Base-by-base conservation (phyloP, 345 rosid genomes). In the Eucalyptus melliodora region DNA sequence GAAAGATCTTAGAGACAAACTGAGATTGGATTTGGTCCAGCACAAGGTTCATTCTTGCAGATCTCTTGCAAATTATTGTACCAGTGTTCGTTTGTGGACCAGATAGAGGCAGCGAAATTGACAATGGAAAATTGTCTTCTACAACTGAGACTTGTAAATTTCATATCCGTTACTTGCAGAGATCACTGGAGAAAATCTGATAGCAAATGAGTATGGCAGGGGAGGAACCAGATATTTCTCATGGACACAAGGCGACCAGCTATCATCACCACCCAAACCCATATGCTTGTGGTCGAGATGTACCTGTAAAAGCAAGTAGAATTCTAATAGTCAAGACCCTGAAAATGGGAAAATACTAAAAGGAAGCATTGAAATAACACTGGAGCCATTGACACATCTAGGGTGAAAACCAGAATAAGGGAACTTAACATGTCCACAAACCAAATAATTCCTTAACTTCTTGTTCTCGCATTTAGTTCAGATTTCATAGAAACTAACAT, bases 281-380 rank as follows among this genome's bases (percentile, higher is more conserved):
- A 96, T 98, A 93, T 98, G 99, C 92, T 95, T 96, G 93, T 98
- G 98, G 93, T 98, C 99, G 16, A 98, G 97, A 93, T 98, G 99
- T 87, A 98, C 98, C 99, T 98, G 51, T 89, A 91, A 49, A 65
- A 56, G 51, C 56, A 86, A 2, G 9, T 47, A 51, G 42, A 85
- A 67, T 50, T 67, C 55, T 55, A 26, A 40, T 37, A n/a, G 77
- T 24, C 86, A 77, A 53, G 45, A 82, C 50, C 37, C 30, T 4
- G 11, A 34, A 11, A 50, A 14, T 42, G 50, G 15, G 40, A 31
- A 34, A 37, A 87, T 77, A 40, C 16, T 77, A 77, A 21, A 40
- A 21, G 30, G 85, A 77, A 77, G 45, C 85, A 77, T 77, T 77
- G 85, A n/a, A 7, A 59, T 26, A 44, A n/a, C 13, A 42, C 77